Percentiles rank a stretch among this genome's conserved stretches.
Evolutionary conservation across 441 rosid genomes (phyloP).

Genomic region (Syzygium malaccense): DNA sequence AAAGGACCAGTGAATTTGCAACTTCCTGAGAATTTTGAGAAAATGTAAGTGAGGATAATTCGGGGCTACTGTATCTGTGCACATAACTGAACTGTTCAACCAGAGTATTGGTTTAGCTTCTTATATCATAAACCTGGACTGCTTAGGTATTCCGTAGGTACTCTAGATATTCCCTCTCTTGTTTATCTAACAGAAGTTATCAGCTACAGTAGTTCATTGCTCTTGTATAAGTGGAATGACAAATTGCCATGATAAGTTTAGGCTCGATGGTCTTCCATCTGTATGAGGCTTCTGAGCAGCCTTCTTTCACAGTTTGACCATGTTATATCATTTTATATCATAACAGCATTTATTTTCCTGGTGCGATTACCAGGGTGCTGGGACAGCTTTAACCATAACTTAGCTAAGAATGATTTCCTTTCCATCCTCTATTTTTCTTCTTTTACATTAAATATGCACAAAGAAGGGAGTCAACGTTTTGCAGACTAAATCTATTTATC

Average conservation of each 20-base stretch:
- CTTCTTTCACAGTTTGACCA: not conserved
- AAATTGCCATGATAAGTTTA: not conserved
- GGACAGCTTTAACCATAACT: not conserved
- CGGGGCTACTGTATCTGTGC: not conserved
- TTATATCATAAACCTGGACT: not conserved
- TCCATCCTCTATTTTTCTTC: not conserved
- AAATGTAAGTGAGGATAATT: slow-evolving; percentile 48
- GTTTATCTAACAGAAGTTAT: not conserved
- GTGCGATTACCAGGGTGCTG: not conserved
- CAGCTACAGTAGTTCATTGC: not conserved
- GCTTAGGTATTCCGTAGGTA: not conserved
- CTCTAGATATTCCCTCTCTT: not conserved
- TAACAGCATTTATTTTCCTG: not conserved
- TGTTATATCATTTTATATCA: not conserved
- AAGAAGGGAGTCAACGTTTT: not conserved
- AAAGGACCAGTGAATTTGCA: slow-evolving; percentile 30
- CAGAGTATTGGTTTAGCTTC: not conserved
- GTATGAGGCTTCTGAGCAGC: not conserved
- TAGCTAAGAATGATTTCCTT: not conserved
- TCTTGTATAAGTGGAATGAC: not conserved
- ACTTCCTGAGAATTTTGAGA: slow-evolving; percentile 77
- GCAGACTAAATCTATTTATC: not conserved
- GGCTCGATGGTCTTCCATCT: not conserved
- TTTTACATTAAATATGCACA: not conserved
- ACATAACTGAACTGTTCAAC: not conserved